A percentile compares a stretch with the other conserved stretches of the same genome.
Evolutionary conservation across 306 rosid species (phyloP).

Genomic region (Trifolium dubium): DNA sequence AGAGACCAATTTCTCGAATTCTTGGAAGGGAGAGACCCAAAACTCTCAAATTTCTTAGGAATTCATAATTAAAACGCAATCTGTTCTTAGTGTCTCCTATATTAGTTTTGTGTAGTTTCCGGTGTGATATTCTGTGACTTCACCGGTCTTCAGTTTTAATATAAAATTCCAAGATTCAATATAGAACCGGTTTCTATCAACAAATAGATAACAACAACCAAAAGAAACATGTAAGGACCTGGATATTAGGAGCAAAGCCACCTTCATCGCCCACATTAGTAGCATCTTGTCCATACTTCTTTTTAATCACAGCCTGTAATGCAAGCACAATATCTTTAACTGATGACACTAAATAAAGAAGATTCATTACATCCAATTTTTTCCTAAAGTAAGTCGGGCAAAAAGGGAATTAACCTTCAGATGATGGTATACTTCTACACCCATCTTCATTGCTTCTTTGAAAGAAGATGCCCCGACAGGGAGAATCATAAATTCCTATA

Average conservation of each 20-base stretch:
- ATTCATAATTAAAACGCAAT: too few species aligned
- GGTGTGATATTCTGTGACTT: too few species aligned
- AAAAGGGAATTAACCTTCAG: constrained; percentile 62
- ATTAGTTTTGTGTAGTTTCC: too few species aligned
- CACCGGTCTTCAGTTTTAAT: too few species aligned
- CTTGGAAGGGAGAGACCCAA: too few species aligned
- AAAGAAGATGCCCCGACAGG: constrained; percentile 93
- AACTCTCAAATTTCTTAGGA: too few species aligned
- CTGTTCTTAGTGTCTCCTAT: too few species aligned
- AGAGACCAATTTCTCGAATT: too few species aligned
- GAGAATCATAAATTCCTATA: constrained; percentile 98
- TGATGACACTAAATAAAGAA: not conserved
- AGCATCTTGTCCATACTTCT: constrained; percentile 99
- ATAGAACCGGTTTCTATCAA: not conserved
- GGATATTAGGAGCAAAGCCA: constrained; percentile 99
- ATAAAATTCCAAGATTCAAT: too few species aligned
- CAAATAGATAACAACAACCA: constrained; percentile 24
- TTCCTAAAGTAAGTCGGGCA: not conserved
- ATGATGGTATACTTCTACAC: constrained; percentile 96
- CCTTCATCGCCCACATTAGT: constrained; percentile 99
- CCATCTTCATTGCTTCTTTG: constrained; percentile 99
- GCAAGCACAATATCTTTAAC: constrained; percentile 20
- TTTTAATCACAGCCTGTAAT: constrained; percentile 85
- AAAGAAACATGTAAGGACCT: constrained; percentile 52
- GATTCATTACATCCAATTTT: not conserved